These are phyloP conservation scores for Cladosporium sp. DNA, from an alignment of 2,329 filamentous ascomycete species.

Conservation along the genomic window DNA sequence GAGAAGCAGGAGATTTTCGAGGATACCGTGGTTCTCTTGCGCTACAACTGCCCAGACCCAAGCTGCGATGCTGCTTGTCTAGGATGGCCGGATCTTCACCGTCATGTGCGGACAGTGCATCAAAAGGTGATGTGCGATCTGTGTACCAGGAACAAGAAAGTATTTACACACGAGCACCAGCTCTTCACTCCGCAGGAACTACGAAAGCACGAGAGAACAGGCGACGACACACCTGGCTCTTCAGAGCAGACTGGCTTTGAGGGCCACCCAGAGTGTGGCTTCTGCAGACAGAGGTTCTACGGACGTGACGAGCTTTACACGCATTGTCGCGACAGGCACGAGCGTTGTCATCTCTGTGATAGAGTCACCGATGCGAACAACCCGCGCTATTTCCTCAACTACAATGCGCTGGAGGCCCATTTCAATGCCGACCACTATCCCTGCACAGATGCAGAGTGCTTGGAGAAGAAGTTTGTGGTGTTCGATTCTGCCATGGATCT, in stretches of 20 bases:
- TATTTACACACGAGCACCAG: conserved; percentile 97
- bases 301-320: conserved; percentile 91
- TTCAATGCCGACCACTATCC: conserved; percentile 84
- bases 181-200: conserved; percentile 79
- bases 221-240: conserved; percentile 86
- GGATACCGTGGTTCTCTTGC: conserved; percentile 79
- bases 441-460: conserved; percentile 78
- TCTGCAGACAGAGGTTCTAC: conserved; percentile 89
- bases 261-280: conserved; percentile 89
- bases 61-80: conserved; percentile 82
- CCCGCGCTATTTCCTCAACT: conserved; percentile 89
- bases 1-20: conserved; percentile 84
- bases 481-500: conserved; percentile 93
- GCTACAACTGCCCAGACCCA: conserved; percentile 89
- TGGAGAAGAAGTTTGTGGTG: conserved; percentile 97
- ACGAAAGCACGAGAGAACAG: conserved; percentile 80
- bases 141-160: conserved; percentile 91
- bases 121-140: conserved; percentile 86
- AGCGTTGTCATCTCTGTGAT: conserved; percentile 93
- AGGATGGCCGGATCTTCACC: conserved; percentile 72
- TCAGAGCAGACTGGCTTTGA: conserved; percentile 93
- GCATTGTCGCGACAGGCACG: conserved; percentile 90
- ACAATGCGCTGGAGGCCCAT: conserved; percentile 78
- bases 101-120: conserved; percentile 78
- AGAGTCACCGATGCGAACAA: conserved; percentile 57